phyloP scores from a whole-genome alignment of 2,329 filamentous ascomycete species.

The Gaeumannomyces tritici region DNA sequence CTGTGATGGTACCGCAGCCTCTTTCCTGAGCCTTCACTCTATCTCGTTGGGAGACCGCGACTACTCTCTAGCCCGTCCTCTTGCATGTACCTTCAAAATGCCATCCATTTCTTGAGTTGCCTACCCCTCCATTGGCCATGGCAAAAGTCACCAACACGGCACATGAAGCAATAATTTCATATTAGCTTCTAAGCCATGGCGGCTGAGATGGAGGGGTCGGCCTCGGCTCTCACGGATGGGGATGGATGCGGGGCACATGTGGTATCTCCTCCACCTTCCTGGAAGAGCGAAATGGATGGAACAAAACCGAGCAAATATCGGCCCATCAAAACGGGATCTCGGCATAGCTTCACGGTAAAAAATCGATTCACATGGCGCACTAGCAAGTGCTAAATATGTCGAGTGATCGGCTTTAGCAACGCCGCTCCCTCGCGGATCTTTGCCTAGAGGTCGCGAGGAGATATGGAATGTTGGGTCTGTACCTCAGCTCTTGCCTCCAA shows the following conservation, averaged over 20 bases:
- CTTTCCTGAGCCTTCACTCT: neutral
- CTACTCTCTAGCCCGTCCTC: no score
- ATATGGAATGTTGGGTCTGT: no score
- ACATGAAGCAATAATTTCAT: neutral
- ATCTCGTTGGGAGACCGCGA: no score
- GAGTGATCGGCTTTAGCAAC: neutral
- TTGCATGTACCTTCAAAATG: neutral
- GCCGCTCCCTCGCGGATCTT: no score
- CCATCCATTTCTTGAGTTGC: neutral
- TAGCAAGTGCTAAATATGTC: neutral
- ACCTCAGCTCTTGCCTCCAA: no score
- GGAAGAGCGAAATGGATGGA: neutral
- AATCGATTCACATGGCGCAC: neutral
- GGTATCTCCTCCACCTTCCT: no score
- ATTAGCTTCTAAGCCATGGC: neutral
- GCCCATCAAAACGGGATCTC: neutral
- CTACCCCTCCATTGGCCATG: neutral
- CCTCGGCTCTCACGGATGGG: neutral
- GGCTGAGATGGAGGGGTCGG: neutral
- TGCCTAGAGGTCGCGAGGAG: no score
- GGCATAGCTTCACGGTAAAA: neutral
- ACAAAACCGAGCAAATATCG: neutral
- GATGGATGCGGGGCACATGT: neutral
- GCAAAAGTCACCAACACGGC: neutral
- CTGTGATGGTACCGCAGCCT: neutral